phyloP scores from a whole-genome alignment of 208 protist species.

The Wallacemonas sp. region DNA sequence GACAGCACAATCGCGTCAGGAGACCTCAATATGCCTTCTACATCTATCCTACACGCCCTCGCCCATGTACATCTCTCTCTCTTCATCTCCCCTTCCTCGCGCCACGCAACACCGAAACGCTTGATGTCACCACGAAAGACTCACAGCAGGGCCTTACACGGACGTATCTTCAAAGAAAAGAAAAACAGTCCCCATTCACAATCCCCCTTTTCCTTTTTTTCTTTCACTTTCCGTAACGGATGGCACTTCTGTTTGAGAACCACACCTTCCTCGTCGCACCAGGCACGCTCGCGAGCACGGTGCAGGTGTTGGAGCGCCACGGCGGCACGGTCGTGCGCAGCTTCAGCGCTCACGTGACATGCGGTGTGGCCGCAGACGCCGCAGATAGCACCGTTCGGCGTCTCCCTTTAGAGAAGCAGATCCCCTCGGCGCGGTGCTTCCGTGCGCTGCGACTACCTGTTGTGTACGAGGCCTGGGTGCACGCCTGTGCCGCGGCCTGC shows the following conservation, averaged over 20 bases:
- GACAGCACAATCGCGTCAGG: too few species aligned
- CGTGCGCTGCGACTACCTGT: conserved; percentile 48
- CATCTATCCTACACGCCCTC: too few species aligned
- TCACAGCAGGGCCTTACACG: too few species aligned
- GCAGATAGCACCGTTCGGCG: not conserved
- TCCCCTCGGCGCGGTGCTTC: conserved; percentile 15
- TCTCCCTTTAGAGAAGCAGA: not conserved
- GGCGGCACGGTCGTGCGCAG: conserved; percentile 46
- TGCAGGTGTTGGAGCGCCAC: conserved; percentile 28
- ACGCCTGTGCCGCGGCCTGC: conserved; percentile 27
- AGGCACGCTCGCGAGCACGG: conserved; percentile 31
- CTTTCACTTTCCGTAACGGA: not conserved
- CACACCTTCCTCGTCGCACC: conserved; percentile 43
- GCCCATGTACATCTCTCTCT: too few species aligned
- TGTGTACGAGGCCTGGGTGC: conserved; percentile 56
- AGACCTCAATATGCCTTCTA: too few species aligned
- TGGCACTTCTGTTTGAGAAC: conserved; percentile 29
- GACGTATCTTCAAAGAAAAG: too few species aligned
- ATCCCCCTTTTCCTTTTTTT: too few species aligned
- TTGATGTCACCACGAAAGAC: too few species aligned
- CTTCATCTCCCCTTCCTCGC: too few species aligned
- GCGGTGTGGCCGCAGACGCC: conserved; percentile 29
- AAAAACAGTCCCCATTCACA: too few species aligned
- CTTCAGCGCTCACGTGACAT: conserved; percentile 30
- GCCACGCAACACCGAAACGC: too few species aligned